Conservation (phyloP, 352 stramenopile genomes). For the Phytophthora pseudosyringae region DNA sequence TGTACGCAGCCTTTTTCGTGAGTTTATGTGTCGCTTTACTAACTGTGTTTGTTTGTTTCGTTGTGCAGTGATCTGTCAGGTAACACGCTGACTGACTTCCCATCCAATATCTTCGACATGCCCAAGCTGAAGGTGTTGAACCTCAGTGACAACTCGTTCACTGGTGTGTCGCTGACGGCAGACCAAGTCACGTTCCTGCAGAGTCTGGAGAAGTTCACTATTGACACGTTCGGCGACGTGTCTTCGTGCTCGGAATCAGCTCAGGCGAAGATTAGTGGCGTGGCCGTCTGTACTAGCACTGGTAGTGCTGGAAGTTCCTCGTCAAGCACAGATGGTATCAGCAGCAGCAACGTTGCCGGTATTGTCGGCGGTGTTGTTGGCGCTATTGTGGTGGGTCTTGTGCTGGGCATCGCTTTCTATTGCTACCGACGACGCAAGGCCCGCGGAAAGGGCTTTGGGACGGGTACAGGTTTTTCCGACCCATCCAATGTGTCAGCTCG, state of each 20-base stretch:
- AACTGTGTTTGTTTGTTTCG: neutral
- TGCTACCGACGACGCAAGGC: constrained; percentile 37
- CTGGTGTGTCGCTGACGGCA: constrained; percentile 43
- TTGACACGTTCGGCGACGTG: constrained; percentile 47
- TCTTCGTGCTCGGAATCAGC: constrained; percentile 30
- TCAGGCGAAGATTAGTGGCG: constrained; percentile 32
- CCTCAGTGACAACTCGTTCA: constrained; percentile 56
- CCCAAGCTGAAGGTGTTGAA: constrained; percentile 49
- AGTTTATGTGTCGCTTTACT: neutral
- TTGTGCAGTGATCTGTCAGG: constrained; percentile 52
- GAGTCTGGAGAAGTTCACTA: constrained; percentile 41
- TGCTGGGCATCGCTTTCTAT: constrained; percentile 33
- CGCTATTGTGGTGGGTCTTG: constrained; percentile 42
- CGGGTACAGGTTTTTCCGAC: constrained; percentile 22
- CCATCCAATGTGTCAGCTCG: constrained; percentile 11
- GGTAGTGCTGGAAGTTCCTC: constrained; percentile 2
- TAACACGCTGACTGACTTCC: constrained; percentile 56
- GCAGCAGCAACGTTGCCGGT: constrained; percentile 37
- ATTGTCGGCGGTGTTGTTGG: constrained; percentile 57
- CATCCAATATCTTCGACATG: constrained; percentile 55
- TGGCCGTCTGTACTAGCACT: constrained; percentile 47
- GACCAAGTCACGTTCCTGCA: constrained; percentile 53
- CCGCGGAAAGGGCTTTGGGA: constrained; percentile 25
- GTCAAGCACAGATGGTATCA: constrained; percentile 4
- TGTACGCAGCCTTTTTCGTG: constrained; percentile 40